Percentiles rank a stretch among this genome's conserved stretches.
Evolutionary conservation across 805 yeast genomes (phyloP).

Genomic region (Metschnikowia bowlesiae): DNA sequence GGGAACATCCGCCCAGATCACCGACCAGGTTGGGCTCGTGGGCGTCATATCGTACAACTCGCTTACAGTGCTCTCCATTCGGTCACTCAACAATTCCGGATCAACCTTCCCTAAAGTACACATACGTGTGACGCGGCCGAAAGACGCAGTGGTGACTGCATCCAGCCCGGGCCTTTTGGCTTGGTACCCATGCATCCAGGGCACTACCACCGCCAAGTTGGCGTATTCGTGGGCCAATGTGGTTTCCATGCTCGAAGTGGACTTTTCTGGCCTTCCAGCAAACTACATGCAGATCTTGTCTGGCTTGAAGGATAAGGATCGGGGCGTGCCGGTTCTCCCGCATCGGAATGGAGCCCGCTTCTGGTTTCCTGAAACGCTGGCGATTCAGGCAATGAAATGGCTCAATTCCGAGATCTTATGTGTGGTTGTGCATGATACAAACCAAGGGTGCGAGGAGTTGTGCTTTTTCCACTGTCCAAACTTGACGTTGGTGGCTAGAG

Average conservation of each 20-base stretch:
- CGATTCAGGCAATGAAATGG: conserved; percentile 59
- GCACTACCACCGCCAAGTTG: conserved; percentile 35
- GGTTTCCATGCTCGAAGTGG: conserved; percentile 51
- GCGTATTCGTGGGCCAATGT: conserved; percentile 70
- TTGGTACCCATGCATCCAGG: conserved; percentile 56
- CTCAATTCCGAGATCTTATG: conserved; percentile 25
- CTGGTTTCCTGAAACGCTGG: conserved; percentile 3
- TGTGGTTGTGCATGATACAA: conserved; percentile 15
- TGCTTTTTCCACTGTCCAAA: conserved; percentile 12
- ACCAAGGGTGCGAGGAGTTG: neutral
- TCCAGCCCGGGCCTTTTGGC: conserved; percentile 22
- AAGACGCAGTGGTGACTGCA: conserved; percentile 11
- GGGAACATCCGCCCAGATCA: conserved; percentile 49
- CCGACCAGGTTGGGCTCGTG: conserved; percentile 55
- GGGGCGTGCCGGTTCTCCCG: conserved; percentile 27
- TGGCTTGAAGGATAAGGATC: conserved; percentile 37
- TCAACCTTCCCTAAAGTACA: conserved; percentile 40
- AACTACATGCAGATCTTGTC: conserved; percentile 24
- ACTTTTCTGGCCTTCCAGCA: conserved; percentile 30
- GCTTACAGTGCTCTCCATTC: conserved; percentile 50
- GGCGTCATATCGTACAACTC: conserved; percentile 54
- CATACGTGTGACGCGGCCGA: conserved; percentile 49
- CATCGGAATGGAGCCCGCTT: conserved; percentile 19
- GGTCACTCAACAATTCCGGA: conserved; percentile 37
- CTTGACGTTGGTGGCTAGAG: conserved; percentile 9